A percentile compares a stretch with the other conserved stretches of the same genome.
These are phyloP conservation scores for Kodamaea hsintzibuensis DNA, from an alignment of 805 yeast species.

Conservation along the genomic window DNA sequence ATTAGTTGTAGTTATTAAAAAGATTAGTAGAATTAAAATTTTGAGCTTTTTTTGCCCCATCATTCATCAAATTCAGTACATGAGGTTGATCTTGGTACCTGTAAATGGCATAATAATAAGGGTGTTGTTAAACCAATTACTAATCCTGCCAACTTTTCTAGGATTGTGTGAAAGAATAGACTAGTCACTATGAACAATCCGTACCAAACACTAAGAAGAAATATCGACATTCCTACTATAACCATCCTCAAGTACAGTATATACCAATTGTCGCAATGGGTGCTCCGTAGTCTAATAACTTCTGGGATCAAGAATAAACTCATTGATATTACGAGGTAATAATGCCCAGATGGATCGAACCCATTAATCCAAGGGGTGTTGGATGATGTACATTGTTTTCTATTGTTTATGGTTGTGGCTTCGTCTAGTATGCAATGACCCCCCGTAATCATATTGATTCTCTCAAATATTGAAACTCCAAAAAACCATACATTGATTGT, in stretches of 20 bases:
- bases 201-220: constrained; percentile 35
- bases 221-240: constrained; percentile 3
- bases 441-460: constrained; percentile 30
- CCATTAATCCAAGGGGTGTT: constrained; percentile 46
- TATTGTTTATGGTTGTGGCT: constrained; percentile 11
- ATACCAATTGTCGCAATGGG: constrained; percentile 3
- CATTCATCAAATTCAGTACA: neutral
- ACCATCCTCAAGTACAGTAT: neutral
- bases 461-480: constrained; percentile 34
- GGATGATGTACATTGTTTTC: constrained; percentile 18
- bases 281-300: constrained; percentile 1
- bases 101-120: neutral
- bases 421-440: constrained; percentile 32
- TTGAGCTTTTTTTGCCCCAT: too few relatives aligned
- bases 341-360: constrained; percentile 57
- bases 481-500: constrained; percentile 31
- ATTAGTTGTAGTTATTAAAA: too few relatives aligned
- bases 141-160: constrained; percentile 48
- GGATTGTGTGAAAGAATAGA: constrained; percentile 49
- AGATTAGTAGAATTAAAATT: too few relatives aligned
- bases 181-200: constrained; percentile 44
- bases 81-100: neutral
- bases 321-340: constrained; percentile 43
- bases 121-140: constrained; percentile 38
- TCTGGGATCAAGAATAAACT: constrained; percentile 35